These are phyloP conservation scores for Keithomyces neogunnii DNA, from an alignment of 2,329 filamentous ascomycete species.

Conservation along the genomic window DNA sequence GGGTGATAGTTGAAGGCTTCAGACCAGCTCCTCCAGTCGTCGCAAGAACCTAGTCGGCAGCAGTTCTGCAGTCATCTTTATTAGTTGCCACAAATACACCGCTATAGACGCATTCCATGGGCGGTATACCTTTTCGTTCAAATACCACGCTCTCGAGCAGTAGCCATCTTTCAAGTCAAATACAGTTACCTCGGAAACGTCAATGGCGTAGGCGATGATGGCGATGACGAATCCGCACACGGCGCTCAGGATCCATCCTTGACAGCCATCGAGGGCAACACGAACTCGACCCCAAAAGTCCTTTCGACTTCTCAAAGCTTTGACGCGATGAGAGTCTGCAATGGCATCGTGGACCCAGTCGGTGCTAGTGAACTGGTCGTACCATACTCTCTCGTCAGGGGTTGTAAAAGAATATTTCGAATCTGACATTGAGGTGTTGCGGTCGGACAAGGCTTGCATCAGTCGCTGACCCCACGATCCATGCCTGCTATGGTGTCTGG, in stretches of 20 bases:
- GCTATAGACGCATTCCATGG: background rate
- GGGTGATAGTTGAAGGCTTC: slow-evolving; percentile 36
- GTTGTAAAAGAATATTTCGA: slow-evolving; percentile 55
- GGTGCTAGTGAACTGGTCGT: slow-evolving; percentile 95
- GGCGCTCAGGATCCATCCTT: slow-evolving; percentile 91
- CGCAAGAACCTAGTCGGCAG: slow-evolving; percentile 47
- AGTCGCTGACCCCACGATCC: slow-evolving; percentile 54
- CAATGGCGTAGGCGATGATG: slow-evolving; percentile 77
- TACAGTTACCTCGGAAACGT: slow-evolving; percentile 74
- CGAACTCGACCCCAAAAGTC: slow-evolving; percentile 75
- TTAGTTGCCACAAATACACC: slow-evolving; percentile 2
- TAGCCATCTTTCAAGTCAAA: slow-evolving; percentile 92
- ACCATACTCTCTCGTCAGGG: slow-evolving; percentile 87
- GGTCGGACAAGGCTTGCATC: slow-evolving; percentile 51
- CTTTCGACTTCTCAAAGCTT: slow-evolving; percentile 70
- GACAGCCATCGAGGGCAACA: slow-evolving; percentile 73
- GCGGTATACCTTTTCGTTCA: slow-evolving; percentile 53
- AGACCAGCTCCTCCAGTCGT: slow-evolving; percentile 49
- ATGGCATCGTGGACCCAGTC: slow-evolving; percentile 99
- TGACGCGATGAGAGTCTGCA: slow-evolving; percentile 83
- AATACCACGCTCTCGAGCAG: slow-evolving; percentile 63
- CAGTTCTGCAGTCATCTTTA: slow-evolving; percentile 29
- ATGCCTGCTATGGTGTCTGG: slow-evolving; percentile 46
- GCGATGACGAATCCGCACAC: slow-evolving; percentile 83
- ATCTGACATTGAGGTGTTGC: slow-evolving; percentile 50